Base-by-base conservation (phyloP, 108 stramenopile species). In the Cylindrotheca closterium region DNA sequence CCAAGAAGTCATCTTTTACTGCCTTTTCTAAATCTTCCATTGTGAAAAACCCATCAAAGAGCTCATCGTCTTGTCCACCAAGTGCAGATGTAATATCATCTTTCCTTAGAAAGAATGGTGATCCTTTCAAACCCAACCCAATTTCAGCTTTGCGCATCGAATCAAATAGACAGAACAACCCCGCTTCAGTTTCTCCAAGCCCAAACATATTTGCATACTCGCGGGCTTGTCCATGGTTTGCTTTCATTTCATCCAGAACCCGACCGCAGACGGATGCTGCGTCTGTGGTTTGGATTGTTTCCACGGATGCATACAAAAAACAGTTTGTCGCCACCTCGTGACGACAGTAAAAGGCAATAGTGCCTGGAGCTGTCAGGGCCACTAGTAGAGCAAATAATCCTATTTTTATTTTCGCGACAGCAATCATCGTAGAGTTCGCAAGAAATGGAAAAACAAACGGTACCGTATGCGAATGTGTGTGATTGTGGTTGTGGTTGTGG, bases 1-100 rank as follows among this genome's bases (percentile, higher is more conserved):
- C 91, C 50, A 92, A 64, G 71, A 92, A 92, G 50, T 92, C 91
- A 47, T 86, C 85, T 28, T 76, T 61, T 21, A 89, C 46, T 8
- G 91, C 88, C 47, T 79, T 65, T 58, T 80, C 80, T 29, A 91
- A 65, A 77, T 91, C 77, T 8, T 75, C 28, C 70, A 85, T 83
- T 58, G 74, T 80, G 58, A 85, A 91, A 51, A 70, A 85, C 12
- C 57, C 65, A 24, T 65, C 68, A 59, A 84, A 86, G n/a, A n/a
- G n/a, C 25, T 51, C 24, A 24, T 45, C 53, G 3, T 65, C 52
- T 29, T 48, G 47, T 29, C n/a, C 52, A 19, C 62, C 58, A 15
- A 28, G 33, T 4, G 63, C 60, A 7, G 27, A 27, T 55, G 26
- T 12, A 26, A 84, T 62, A n/a, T 80, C 60, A 12, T 58, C 60